Conservation (phyloP, 2,329 filamentous ascomycete genomes). For the Calonectria montana region DNA sequence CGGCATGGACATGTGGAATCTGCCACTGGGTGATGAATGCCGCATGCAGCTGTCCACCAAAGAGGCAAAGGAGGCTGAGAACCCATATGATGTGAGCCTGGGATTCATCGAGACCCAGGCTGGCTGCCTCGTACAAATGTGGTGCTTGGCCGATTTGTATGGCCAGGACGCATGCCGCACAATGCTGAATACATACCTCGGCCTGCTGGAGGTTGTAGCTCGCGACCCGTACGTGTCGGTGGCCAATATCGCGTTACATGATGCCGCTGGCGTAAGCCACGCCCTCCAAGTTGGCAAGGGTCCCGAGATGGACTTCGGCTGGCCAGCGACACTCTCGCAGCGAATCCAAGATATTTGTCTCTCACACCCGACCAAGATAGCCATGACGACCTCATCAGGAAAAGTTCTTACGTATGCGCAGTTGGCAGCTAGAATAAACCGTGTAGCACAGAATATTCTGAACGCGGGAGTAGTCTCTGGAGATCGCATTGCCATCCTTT, state of each 20-base stretch:
- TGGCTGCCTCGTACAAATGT: not conserved
- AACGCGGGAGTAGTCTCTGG: not conserved
- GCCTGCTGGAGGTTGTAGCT: not conserved
- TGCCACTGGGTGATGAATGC: not conserved
- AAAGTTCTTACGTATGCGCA: not conserved
- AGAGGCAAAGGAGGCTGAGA: not conserved
- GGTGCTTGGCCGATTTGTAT: not conserved
- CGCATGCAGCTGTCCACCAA: not conserved
- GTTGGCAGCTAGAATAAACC: not conserved
- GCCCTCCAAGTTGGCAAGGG: constrained; percentile 17
- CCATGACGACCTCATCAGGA: constrained; percentile 11
- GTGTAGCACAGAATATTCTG: not conserved
- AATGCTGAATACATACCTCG: not conserved
- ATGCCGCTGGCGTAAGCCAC: not conserved
- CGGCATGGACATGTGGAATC: not conserved
- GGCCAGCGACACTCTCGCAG: constrained; percentile 18
- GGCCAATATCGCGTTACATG: not conserved
- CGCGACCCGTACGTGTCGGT: not conserved
- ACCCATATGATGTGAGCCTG: not conserved
- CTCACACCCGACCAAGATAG: constrained; percentile 1
- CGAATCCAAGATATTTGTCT: constrained; percentile 1
- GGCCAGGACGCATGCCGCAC: not conserved
- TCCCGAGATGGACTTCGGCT: constrained; percentile 5
- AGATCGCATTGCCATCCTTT: constrained; percentile 46
- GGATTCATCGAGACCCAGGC: not conserved